Base-by-base conservation (phyloP, 495 filamentous ascomycete genomes). In the Saxophila tyrrhenica region DNA sequence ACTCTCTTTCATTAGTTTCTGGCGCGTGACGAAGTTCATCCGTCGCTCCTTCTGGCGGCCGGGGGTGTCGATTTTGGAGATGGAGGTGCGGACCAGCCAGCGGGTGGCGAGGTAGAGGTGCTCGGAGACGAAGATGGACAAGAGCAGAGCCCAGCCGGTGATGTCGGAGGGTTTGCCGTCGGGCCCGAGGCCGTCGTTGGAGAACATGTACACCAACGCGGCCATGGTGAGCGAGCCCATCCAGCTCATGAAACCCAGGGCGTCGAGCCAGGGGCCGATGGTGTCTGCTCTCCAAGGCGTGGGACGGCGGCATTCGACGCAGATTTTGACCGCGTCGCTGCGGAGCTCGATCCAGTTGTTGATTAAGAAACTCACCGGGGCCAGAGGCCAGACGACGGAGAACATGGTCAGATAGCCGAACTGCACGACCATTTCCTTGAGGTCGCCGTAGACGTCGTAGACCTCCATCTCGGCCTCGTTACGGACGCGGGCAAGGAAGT, bases 261-360 rank as follows among this genome's bases (percentile, higher is more conserved):
- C 82, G 52, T 89, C 83, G 11, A 98, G 76, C 92, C 92, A 98
- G 0, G 92, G 90, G 0, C 92, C 92, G 60, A 98, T 98, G 2
- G 85, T 89, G 67, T 97, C 94, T 1, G 87, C 83, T 15, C 92
- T 81, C 68, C 81, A 82, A 0, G 92, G 92, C 13, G 84, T 86
- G 0, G 92, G 94, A 10, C 92, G 78, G 60, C 87, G 84, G 75
- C 87, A 91, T 66, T 89, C 86, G 51, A 87, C 72, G 59, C 89
- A 89, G 58, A 98, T 98, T 64, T 98, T 98, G 69, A 90, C 78
- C 16, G 94, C 91, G 57, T 98, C 92, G 21, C 85, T 85, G 23
- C 92, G 85, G 15, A 96, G 78, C 61, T 98, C 94, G 48, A 98
- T 65, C 92, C 92, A 98, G 72, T 98, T 92, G 68, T 96, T 96